Evolutionary conservation across 768 basidiomycete genomes (phyloP).

Genomic region (Boletus rubropictus): DNA sequence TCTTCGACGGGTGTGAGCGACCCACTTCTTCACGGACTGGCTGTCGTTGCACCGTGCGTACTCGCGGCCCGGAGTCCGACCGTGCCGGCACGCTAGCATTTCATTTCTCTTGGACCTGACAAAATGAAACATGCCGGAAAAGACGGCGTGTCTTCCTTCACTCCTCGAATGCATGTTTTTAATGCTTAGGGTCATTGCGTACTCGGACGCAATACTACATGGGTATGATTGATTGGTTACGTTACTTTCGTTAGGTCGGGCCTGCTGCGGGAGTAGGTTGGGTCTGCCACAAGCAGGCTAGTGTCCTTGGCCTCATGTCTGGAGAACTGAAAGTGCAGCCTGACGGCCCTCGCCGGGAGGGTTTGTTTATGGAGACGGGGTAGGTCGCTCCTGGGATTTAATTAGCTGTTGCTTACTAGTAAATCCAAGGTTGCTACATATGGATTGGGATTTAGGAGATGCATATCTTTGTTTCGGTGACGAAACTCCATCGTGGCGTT

Average conservation of each 20-base stretch:
- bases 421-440: too few species aligned
- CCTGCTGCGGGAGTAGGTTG: conserved; percentile 1
- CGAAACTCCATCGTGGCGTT: conserved; percentile 1
- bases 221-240: neutral
- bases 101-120: neutral
- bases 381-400: neutral
- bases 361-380: neutral
- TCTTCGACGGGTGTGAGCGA: neutral
- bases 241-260: neutral
- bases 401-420: too few species aligned
- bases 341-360: neutral
- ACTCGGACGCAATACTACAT: neutral
- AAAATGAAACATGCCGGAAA: neutral
- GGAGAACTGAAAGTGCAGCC: neutral
- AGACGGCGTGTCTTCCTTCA: neutral
- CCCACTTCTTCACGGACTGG: neutral
- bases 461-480: conserved; percentile 10
- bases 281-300: neutral
- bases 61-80: too few species aligned
- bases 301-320: neutral
- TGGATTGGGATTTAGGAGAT: too few species aligned
- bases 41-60: neutral
- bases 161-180: neutral
- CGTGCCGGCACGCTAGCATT: neutral
- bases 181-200: neutral